These are phyloP conservation scores for Fusarium papillatum DNA, from an alignment of 2,329 filamentous ascomycete species.

Conservation along the genomic window DNA sequence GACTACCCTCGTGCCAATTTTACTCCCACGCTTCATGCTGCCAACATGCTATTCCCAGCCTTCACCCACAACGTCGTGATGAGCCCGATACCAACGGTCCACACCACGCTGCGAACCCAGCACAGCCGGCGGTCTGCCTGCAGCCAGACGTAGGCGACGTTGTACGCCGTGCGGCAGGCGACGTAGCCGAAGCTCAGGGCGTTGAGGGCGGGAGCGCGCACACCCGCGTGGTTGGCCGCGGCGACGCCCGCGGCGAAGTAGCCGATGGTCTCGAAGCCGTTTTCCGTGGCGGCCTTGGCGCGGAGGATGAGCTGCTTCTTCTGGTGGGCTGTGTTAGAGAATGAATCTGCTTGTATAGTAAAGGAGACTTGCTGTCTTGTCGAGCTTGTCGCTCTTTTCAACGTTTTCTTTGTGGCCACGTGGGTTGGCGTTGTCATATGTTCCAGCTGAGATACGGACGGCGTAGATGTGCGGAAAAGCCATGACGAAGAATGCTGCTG, in stretches of 20 bases:
- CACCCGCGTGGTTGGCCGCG: conserved; percentile 60
- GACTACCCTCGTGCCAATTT: background rate
- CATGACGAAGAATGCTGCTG: conserved; percentile 53
- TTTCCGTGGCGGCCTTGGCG: conserved; percentile 62
- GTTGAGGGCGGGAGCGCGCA: conserved; percentile 55
- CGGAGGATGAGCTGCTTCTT: conserved; percentile 68
- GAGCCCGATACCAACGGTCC: conserved; percentile 50
- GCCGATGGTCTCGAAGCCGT: conserved; percentile 60
- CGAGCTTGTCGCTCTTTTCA: conserved; percentile 48
- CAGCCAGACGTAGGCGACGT: conserved; percentile 58
- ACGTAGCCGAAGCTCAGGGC: conserved; percentile 55
- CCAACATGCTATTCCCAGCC: conserved; percentile 50
- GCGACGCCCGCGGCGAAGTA: conserved; percentile 58
- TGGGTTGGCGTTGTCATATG: conserved; percentile 56
- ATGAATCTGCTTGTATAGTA: too few species aligned
- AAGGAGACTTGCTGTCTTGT: conserved; percentile 47
- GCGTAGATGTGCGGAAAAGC: conserved; percentile 54
- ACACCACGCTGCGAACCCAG: conserved; percentile 53
- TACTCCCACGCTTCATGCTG: conserved; percentile 7
- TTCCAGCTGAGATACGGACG: conserved; percentile 43
- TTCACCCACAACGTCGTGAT: conserved; percentile 56
- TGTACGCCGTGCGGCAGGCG: conserved; percentile 54
- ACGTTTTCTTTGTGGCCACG: conserved; percentile 49
- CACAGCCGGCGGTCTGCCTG: conserved; percentile 56
- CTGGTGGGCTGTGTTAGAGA: conserved; percentile 44